Base-by-base conservation (phyloP, 192 early-diverging fungal species). In the Geosiphon pyriformis region DNA sequence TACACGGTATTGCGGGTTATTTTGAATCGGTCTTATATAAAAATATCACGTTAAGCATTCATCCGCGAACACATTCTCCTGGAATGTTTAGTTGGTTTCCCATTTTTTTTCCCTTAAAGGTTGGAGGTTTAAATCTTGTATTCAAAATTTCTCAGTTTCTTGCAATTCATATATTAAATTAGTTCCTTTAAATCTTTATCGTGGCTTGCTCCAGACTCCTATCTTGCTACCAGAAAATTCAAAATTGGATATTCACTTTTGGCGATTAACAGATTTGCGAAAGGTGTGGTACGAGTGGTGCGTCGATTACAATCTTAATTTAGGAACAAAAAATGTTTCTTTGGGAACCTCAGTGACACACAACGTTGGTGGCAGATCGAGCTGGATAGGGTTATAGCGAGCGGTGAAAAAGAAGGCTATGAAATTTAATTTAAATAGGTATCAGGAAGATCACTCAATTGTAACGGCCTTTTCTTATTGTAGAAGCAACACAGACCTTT, bases 81-180 rank as follows among this genome's bases (percentile, higher is more conserved):
- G 93, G 83, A 1, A 99, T 99, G 97, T 91, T 93, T 67, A 92
- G 90, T 69, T 99, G 97, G 97, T 99, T 99, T 74, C 95, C 97
- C 0, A 93, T 99, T 59, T 98, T 85, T 71, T 98, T 99, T 70
- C 97, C 97, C 2, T 51, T 93, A 48, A 80, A 85, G 79, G 85
- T 85, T 77, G 3, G 34, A 7, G 2, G 37, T 58, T 22, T n/a
- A n/a, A n/a, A n/a, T n/a, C n/a, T n/a, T n/a, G n/a, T n/a, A n/a
- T n/a, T n/a, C n/a, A n/a, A n/a, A n/a, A n/a, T n/a, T n/a, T n/a
- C n/a, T n/a, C n/a, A n/a, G n/a, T 18, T n/a, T 47, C 49, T 49
- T 25, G 12, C 27, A 26, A 30, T 37, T 20, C 18, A 31, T 52
- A 18, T 68, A 46, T 31, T n/a, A n/a, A n/a, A n/a, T n/a, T n/a